Conservation (phyloP, 192 early-diverging fungal species). For the Phlyctochytrium arcticum region DNA sequence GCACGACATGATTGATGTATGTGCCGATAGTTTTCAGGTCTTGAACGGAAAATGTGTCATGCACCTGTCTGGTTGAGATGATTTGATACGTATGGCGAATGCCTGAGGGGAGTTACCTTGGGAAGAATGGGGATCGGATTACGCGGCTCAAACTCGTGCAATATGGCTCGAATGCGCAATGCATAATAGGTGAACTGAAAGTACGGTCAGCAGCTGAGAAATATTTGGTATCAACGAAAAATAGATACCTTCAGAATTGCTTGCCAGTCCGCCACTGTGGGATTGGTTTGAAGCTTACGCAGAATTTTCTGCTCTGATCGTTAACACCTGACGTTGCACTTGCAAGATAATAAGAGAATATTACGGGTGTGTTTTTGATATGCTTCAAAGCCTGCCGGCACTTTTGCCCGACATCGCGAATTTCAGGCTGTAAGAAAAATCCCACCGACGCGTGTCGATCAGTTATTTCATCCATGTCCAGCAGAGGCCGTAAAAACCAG, state of each 20-base stretch:
- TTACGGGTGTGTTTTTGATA: slow-evolving; percentile 38
- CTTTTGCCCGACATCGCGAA: slow-evolving; percentile 35
- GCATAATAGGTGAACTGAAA: slow-evolving; percentile 56
- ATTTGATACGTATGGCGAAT: too few relatives aligned
- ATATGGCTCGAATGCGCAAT: slow-evolving; percentile 42
- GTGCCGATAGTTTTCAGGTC: slow-evolving; percentile 49
- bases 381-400: slow-evolving; percentile 36
- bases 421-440: slow-evolving; percentile 45
- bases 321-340: background rate
- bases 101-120: too few relatives aligned
- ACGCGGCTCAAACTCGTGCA: slow-evolving; percentile 3
- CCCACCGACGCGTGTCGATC: slow-evolving; percentile 55
- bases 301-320: slow-evolving; percentile 21
- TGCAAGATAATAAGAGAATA: background rate
- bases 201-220: background rate
- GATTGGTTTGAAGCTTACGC: slow-evolving; percentile 38
- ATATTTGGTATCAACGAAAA: background rate
- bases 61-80: slow-evolving; percentile 40
- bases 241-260: slow-evolving; percentile 48
- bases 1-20: slow-evolving; percentile 56
- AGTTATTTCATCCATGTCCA: slow-evolving; percentile 42
- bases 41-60: slow-evolving; percentile 21
- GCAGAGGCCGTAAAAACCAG: slow-evolving; percentile 66
- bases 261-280: slow-evolving; percentile 57
- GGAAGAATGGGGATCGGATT: slow-evolving; percentile 2